Percentiles rank a stretch among this genome's conserved stretches.
phyloP scores from a whole-genome alignment of 768 basidiomycete species.

The Cystoderma amianthinum region DNA sequence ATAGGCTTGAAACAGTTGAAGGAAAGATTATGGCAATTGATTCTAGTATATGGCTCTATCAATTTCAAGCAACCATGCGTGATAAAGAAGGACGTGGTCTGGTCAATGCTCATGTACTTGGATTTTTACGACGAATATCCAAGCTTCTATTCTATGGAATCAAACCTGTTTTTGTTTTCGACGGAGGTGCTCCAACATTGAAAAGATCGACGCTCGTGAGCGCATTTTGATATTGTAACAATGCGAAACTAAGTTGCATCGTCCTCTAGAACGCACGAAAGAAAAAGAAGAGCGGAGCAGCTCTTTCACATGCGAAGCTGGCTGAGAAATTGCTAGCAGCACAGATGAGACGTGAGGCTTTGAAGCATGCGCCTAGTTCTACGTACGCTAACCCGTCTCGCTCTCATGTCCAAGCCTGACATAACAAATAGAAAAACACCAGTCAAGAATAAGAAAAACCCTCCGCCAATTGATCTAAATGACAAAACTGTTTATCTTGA shows the following conservation, averaged over 20 bases:
- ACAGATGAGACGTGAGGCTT: slow-evolving; percentile 84
- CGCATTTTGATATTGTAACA: background rate
- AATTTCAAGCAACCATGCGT: slow-evolving; percentile 99
- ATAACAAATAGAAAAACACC: slow-evolving; percentile 11
- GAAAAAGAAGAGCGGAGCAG: slow-evolving; percentile 88
- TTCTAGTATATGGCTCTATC: slow-evolving; percentile 99
- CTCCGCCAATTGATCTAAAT: slow-evolving; percentile 40
- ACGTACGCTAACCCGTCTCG: slow-evolving; percentile 14
- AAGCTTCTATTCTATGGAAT: slow-evolving; percentile 97
- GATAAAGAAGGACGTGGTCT: slow-evolving; percentile 91
- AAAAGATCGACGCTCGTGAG: slow-evolving; percentile 87
- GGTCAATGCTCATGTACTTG: slow-evolving; percentile 90
- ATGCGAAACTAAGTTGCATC: background rate
- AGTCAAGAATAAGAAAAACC: slow-evolving; percentile 39
- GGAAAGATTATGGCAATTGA: slow-evolving; percentile 97
- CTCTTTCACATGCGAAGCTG: slow-evolving; percentile 74
- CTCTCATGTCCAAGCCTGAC: slow-evolving; percentile 1
- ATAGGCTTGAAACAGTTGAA: slow-evolving; percentile 90
- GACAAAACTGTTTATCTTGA: slow-evolving; percentile 84
- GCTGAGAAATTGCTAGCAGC: slow-evolving; percentile 92
- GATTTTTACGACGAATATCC: slow-evolving; percentile 83
- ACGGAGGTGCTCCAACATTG: slow-evolving; percentile 89
- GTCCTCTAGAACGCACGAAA: slow-evolving; percentile 68
- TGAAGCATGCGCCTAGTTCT: slow-evolving; percentile 49
- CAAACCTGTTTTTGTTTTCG: slow-evolving; percentile 98